Evolutionary conservation across 352 stramenopile species (phyloP).

Genomic region (Phytophthora fragariae): DNA sequence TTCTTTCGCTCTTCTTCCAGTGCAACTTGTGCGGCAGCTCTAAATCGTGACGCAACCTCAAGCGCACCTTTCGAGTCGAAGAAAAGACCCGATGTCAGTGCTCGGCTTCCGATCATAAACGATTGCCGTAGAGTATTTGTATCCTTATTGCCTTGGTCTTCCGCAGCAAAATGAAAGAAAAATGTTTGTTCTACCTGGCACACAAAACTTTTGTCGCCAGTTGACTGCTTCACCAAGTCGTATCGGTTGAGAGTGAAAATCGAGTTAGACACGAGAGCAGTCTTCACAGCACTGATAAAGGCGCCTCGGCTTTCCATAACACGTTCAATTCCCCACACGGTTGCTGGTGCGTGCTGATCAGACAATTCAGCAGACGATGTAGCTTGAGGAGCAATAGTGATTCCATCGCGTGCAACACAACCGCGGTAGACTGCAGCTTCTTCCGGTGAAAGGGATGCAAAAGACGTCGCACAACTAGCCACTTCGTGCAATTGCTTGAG

Average conservation of each 20-base stretch:
- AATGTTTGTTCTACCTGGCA: conserved; percentile 34
- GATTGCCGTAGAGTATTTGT: conserved; percentile 23
- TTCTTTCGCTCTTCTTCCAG: conserved; percentile 21
- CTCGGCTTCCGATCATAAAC: conserved; percentile 36
- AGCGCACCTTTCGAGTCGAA: conserved; percentile 33
- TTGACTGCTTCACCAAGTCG: conserved; percentile 4
- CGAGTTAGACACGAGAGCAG: conserved; percentile 44
- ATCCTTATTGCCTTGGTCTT: conserved; percentile 12
- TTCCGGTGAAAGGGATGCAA: conserved; percentile 19
- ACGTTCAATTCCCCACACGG: conserved; percentile 37
- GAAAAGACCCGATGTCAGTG: conserved; percentile 40
- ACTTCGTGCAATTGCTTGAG: conserved; percentile 51
- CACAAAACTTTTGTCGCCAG: conserved; percentile 9
- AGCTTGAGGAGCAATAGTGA: conserved; percentile 22
- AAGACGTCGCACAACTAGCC: conserved; percentile 9
- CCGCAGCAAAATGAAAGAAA: conserved; percentile 55
- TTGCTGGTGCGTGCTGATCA: neutral
- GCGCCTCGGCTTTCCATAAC: conserved; percentile 38
- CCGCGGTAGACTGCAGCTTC: conserved; percentile 16
- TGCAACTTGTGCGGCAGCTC: neutral
- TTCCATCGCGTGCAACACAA: conserved; percentile 24
- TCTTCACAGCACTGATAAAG: conserved; percentile 61
- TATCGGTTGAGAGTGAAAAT: conserved; percentile 41
- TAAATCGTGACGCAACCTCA: conserved; percentile 31
- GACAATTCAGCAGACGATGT: neutral